Base-by-base conservation (phyloP, 805 yeast species). In the Lachancea dasiensis region DNA sequence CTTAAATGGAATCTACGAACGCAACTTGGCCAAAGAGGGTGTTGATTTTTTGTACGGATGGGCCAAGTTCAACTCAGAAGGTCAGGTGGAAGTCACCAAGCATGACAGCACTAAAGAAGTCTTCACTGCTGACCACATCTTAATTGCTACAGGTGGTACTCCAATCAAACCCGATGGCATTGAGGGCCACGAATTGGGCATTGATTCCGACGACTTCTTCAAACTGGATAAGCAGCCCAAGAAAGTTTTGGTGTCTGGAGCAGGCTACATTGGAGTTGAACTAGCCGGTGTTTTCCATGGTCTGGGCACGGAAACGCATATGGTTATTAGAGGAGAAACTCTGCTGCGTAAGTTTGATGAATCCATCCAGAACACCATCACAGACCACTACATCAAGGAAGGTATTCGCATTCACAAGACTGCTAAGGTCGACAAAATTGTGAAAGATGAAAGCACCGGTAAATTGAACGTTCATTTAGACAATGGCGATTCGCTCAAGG, bases 221-320 rank as follows among this genome's bases (percentile, higher is more conserved):
- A 75, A 74, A 46, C 69, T 92, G 48, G 80, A 74, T 43, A 56
- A 65, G 34, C 97, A 89, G 65, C 98, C 99, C 36, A 81, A 86
- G 63, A 73, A 79, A 34, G 97, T 90, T 20, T 97, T 94, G 1
- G 72, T 92, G 44, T 95, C 92, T 9, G 99, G 99, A 51, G 96
- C 96, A 26, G 99, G 99, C 30, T 92, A 92, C 67, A 92, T 92
- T 59, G 97, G 95, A 41, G 82, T 87, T 33, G 99, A 92, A 68
- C 73, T 92, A 36, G 83, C 97, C 5, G 98, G 98, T 46, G 87
- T 92, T 31, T 90, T 92, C 77, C 73, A 84, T 48, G 86, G 86
- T 17, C 71, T 92, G 45, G 95, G 95, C 13, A 60, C 90, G 11
- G 86, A 90, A 49, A 81, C 95, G 32, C 90, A 85, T 60, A 61